Evolutionary conservation across 164 flowering plant genomes (phyloP).

Genomic region (Stephania cephalantha): DNA sequence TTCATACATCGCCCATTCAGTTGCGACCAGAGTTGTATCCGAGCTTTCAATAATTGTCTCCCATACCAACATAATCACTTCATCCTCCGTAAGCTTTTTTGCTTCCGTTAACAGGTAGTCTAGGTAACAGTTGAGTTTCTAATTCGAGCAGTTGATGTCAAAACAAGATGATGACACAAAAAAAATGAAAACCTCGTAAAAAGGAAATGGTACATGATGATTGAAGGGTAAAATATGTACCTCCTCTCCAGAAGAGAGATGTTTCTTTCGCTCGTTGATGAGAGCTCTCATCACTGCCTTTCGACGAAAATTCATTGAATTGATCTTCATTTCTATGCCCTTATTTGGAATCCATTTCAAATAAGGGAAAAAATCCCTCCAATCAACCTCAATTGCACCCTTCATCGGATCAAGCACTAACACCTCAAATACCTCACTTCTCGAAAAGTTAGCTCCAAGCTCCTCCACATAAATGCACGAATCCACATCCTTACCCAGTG

Average conservation of each 20-base stretch:
- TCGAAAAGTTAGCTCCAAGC: slow-evolving; percentile 51
- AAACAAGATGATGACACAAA: background rate
- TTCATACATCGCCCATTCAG: slow-evolving; percentile 96
- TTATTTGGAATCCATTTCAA: slow-evolving; percentile 84
- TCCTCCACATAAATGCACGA: slow-evolving; percentile 65
- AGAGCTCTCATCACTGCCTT: slow-evolving; percentile 61
- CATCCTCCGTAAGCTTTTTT: slow-evolving; percentile 45
- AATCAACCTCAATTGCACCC: slow-evolving; percentile 90
- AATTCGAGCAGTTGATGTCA: slow-evolving; percentile 15
- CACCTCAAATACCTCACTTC: slow-evolving; percentile 49
- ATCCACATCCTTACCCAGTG: slow-evolving; percentile 62
- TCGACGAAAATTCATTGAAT: slow-evolving; percentile 40
- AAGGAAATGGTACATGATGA: background rate
- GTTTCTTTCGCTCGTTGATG: slow-evolving; percentile 46
- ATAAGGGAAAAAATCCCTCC: slow-evolving; percentile 98
- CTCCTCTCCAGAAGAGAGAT: slow-evolving; percentile 59
- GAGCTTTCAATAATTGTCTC: slow-evolving; percentile 78
- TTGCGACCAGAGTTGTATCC: slow-evolving; percentile 68
- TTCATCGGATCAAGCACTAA: slow-evolving; percentile 70
- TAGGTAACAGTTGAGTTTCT: slow-evolving; percentile 51
- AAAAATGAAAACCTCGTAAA: background rate
- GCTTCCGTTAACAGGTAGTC: slow-evolving; percentile 57
- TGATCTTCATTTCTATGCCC: slow-evolving; percentile 45
- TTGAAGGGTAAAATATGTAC: slow-evolving; percentile 23
- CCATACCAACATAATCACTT: slow-evolving; percentile 64